Evolutionary conservation across 768 basidiomycete genomes (phyloP), one percentile per base, ranked within the genome.

Genomic region (Mycena crocata): DNA sequence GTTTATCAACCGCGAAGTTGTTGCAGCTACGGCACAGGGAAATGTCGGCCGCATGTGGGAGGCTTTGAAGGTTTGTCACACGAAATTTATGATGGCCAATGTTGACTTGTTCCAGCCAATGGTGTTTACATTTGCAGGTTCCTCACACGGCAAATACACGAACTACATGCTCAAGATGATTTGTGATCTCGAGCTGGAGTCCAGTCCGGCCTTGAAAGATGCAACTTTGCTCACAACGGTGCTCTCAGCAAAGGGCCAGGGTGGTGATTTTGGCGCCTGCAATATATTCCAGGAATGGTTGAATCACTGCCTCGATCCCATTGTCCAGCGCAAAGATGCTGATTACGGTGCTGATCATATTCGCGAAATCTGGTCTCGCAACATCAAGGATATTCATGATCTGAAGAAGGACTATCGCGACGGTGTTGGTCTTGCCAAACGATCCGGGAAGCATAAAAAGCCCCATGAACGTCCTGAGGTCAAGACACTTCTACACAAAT

Each of bases 261-360:
- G 51, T 0, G 77, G 78, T 1, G 24, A 55, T 14, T 80, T 71
- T 37, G 57, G 61, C 1, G 75, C 73, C 0, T 74, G 72, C 8
- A 78, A 80, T 40, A 68, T 79, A 24, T 71, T 77, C 23, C 79
- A 81, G 61, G 80, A 81, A 52, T 75, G 75, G 44, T 71, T 78
- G 57, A 79, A 81, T 44, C 66, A 70, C 13, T 67, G 74, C n/a
- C 71, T 80, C 17, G 75, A 79, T 45, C 75, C 72, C 2, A 59
- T 74, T 8, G 72, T 77, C 3, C 63, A 75, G 19, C 67, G 64
- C 13, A 76, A 78, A 37, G 77, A 75, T 28, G 63, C 70, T 15
- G 75, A 76, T 5, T 80, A 76, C 69, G 78, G 73, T 14, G 65
- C 67, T 19, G 24, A 55, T 8, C 78, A 75, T 58, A 69, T 79